Percentiles rank a stretch among this genome's conserved stretches.
Conservation (phyloP, 2,329 filamentous ascomycete species). For the Cordyceps cateniannulata region DNA sequence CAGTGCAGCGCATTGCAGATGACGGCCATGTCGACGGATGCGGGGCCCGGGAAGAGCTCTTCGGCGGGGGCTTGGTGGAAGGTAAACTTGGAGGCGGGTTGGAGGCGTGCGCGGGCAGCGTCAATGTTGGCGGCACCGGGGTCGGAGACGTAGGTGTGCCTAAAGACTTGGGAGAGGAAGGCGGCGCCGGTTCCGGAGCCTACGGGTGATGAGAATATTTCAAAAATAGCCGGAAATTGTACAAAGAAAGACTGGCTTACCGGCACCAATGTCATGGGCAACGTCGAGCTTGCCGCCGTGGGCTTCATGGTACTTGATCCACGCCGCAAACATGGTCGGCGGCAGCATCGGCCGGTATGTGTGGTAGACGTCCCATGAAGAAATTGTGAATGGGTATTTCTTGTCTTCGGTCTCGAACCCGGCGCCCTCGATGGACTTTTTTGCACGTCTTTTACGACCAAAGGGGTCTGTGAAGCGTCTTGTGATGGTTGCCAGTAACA, state of each 20-base stretch:
- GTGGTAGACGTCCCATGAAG: slow-evolving; percentile 10
- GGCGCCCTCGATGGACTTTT: background rate
- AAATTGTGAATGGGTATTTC: slow-evolving; percentile 10
- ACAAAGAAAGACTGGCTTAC: background rate
- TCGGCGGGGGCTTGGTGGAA: slow-evolving; percentile 5
- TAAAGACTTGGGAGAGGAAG: slow-evolving; percentile 4
- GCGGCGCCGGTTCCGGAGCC: slow-evolving; percentile 10
- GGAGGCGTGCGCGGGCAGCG: background rate
- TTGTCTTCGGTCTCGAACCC: slow-evolving; percentile 6
- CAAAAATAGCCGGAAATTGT: too few species aligned
- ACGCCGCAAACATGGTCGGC: slow-evolving; percentile 10
- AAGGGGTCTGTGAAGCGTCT: slow-evolving; percentile 6
- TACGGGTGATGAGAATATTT: background rate
- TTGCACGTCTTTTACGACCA: background rate
- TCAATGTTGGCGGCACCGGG: slow-evolving; percentile 11
- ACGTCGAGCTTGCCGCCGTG: slow-evolving; percentile 8
- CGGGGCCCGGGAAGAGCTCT: background rate
- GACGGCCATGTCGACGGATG: slow-evolving; percentile 7
- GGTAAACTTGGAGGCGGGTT: background rate
- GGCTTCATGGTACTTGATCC: slow-evolving; percentile 5
- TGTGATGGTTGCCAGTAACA: background rate
- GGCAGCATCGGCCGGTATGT: slow-evolving; percentile 3
- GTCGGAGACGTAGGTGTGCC: slow-evolving; percentile 12
- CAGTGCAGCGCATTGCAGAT: slow-evolving; percentile 13
- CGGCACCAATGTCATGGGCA: slow-evolving; percentile 11